phyloP scores from a whole-genome alignment of 2,329 filamentous ascomycete genomes.

The Lecanicillium sp. region DNA sequence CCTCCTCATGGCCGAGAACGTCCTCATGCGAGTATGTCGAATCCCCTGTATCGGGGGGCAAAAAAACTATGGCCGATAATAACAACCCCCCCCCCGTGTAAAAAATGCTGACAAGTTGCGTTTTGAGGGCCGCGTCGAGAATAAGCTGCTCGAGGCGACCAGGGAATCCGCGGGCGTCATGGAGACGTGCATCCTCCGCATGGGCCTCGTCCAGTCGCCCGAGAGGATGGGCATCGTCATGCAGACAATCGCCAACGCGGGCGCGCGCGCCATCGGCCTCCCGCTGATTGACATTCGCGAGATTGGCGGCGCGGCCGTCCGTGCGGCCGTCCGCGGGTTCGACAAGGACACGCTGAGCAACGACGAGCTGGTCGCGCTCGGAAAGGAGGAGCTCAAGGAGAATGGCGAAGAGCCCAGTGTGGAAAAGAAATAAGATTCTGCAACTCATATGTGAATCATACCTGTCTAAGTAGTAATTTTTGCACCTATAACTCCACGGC shows the following conservation, averaged over 20 bases:
- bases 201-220: conserved; percentile 33
- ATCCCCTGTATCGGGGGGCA: fast-evolving
- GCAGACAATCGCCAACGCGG: not conserved
- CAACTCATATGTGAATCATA: too few relatives aligned
- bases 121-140: conserved; percentile 45
- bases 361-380: conserved; percentile 8
- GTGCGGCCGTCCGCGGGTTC: conserved; percentile 4
- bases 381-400: conserved; percentile 4
- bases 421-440: not conserved
- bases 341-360: conserved; percentile 11
- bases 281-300: conserved; percentile 8
- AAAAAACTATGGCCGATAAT: too few relatives aligned
- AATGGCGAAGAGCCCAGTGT: not conserved
- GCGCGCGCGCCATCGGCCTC: not conserved
- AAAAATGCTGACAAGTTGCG: too few relatives aligned
- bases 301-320: conserved; percentile 3
- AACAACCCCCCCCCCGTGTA: too few relatives aligned
- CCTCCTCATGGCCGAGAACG: conserved; percentile 35
- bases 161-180: conserved; percentile 31
- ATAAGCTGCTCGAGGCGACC: conserved; percentile 34
- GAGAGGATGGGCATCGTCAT: conserved; percentile 4
- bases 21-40: conserved; percentile 37
- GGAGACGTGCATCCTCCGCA: conserved; percentile 35
- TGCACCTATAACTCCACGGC: not conserved
- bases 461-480: too few relatives aligned